Percentiles rank a stretch among this genome's conserved stretches.
Evolutionary conservation across 257 asterid species (phyloP).

Genomic region (Verbascum thapsus): DNA sequence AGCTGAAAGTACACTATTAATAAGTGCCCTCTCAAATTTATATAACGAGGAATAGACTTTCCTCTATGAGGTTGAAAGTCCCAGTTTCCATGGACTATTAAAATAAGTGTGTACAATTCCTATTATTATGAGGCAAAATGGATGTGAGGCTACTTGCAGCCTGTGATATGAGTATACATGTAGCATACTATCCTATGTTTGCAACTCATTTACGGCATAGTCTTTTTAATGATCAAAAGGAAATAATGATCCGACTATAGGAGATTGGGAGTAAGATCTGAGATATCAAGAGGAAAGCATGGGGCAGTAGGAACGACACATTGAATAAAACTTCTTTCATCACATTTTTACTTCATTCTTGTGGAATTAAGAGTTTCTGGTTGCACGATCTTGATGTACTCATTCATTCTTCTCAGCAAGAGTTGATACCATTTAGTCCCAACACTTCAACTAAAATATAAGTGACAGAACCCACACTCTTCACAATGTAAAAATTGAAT

Average conservation of each 20-base stretch:
- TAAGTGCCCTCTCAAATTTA: conserved; percentile 13
- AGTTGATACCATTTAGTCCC: not conserved
- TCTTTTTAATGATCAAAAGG: not conserved
- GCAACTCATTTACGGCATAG: not conserved
- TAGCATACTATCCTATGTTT: not conserved
- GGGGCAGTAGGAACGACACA: no score
- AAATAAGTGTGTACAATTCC: no score
- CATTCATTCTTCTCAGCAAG: not conserved
- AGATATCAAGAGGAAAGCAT: not conserved
- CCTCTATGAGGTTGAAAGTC: not conserved
- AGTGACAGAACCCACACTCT: not conserved
- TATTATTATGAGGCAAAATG: no score
- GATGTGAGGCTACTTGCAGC: no score
- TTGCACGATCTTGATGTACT: not conserved
- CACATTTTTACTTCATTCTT: not conserved
- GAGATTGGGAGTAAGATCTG: not conserved
- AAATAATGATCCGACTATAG: not conserved
- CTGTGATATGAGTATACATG: not conserved
- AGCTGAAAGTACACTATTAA: not conserved
- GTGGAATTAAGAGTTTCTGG: not conserved
- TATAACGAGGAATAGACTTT: not conserved
- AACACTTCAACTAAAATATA: not conserved
- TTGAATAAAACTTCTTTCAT: not conserved
- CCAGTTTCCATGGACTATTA: no score
- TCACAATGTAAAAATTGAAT: not conserved